These are phyloP conservation scores for Yarrowia sp. DNA, from an alignment of 805 yeast genomes.

Conservation along the genomic window DNA sequence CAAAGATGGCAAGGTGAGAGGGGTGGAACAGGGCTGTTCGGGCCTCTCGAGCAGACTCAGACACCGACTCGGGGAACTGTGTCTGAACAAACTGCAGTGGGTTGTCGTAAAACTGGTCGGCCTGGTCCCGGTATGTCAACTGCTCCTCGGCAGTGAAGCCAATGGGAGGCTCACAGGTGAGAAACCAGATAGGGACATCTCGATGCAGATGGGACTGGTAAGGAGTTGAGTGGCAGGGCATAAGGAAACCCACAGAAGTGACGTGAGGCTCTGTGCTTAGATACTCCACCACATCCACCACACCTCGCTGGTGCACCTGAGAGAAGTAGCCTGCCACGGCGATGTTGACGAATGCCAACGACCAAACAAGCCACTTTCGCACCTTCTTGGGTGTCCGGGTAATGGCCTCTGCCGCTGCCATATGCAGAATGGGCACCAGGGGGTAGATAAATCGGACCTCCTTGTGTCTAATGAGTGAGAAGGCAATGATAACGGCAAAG, in stretches of 20 bases:
- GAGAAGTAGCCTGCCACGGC: slow-evolving; percentile 52
- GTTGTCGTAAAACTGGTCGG: slow-evolving; percentile 67
- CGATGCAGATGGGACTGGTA: slow-evolving; percentile 83
- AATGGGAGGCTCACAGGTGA: slow-evolving; percentile 91
- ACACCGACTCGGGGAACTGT: neutral
- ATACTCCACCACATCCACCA: slow-evolving; percentile 58
- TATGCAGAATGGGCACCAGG: slow-evolving; percentile 66
- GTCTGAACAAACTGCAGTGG: slow-evolving; percentile 41
- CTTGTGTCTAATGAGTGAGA: slow-evolving; percentile 74
- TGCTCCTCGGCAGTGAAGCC: slow-evolving; percentile 40
- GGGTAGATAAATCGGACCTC: slow-evolving; percentile 90
- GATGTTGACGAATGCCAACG: slow-evolving; percentile 41
- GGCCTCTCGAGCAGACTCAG: slow-evolving; percentile 33
- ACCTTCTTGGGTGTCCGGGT: slow-evolving; percentile 18
- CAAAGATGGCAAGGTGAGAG: slow-evolving; percentile 66
- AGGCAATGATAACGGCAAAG: slow-evolving; percentile 48
- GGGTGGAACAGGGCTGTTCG: slow-evolving; percentile 52
- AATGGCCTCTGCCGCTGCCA: slow-evolving; percentile 48
- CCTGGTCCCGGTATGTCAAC: slow-evolving; percentile 68
- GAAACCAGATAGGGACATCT: slow-evolving; percentile 59
- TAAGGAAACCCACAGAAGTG: slow-evolving; percentile 68
- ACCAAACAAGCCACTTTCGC: slow-evolving; percentile 22
- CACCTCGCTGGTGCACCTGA: slow-evolving; percentile 82
- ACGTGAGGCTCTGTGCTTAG: slow-evolving; percentile 46
- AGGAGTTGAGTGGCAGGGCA: slow-evolving; percentile 98